These are phyloP conservation scores for Globisporangium mamillatum DNA, from an alignment of 352 stramenopile genomes.

Conservation along the genomic window DNA sequence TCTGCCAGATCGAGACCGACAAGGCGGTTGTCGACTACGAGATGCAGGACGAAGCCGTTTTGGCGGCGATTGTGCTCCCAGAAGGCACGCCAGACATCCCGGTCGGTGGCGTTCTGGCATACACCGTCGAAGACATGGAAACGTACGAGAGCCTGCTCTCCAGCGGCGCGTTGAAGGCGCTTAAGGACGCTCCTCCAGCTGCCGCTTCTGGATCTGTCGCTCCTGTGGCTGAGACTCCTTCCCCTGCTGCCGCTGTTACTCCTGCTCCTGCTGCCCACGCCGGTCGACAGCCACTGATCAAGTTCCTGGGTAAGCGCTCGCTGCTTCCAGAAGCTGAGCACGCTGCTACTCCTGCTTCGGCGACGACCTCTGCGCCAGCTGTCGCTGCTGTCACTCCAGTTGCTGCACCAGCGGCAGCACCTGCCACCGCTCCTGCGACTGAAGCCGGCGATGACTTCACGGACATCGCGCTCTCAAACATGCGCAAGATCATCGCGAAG, in stretches of 20 bases:
- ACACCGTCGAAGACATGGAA: conserved; percentile 93
- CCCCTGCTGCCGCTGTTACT: conserved; percentile 9
- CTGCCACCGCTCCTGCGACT: conserved; percentile 3
- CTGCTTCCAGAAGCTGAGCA: conserved; percentile 34
- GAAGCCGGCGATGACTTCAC: conserved; percentile 50
- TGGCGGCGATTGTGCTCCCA: conserved; percentile 93
- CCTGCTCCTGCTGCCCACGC: conserved; percentile 18
- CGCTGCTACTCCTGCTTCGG: neutral
- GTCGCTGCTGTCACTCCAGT: neutral
- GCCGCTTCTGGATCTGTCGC: conserved; percentile 13
- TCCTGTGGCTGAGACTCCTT: conserved; percentile 10
- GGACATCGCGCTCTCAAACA: conserved; percentile 91
- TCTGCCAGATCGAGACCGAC: conserved; percentile 98
- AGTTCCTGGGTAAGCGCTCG: conserved; percentile 84
- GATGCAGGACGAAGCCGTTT: conserved; percentile 95
- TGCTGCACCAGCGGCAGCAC: neutral
- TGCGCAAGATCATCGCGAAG: conserved; percentile 99
- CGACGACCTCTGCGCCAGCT: neutral
- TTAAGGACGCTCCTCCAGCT: conserved; percentile 32
- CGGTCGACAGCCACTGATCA: conserved; percentile 65
- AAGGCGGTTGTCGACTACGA: conserved; percentile 99
- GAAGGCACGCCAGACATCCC: conserved; percentile 88
- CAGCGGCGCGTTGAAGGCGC: conserved; percentile 51
- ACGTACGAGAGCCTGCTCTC: conserved; percentile 58
- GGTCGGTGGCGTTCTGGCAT: conserved; percentile 91